Conservation (phyloP, 73 alveolate genomes). For the Blepharisma japonicum region DNA sequence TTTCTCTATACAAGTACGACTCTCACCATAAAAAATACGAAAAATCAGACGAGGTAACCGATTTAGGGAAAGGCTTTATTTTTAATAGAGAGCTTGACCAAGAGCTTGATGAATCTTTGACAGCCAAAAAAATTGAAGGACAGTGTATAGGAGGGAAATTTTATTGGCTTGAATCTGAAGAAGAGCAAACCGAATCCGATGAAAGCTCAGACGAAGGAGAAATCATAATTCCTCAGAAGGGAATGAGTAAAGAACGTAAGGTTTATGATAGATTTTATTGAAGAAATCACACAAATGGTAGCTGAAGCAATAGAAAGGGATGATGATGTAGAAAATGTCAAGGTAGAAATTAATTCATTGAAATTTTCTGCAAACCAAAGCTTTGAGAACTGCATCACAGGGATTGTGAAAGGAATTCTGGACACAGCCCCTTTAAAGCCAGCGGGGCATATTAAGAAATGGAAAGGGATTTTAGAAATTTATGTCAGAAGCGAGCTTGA, state of each 20-base stretch:
- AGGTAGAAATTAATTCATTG: slow-evolving; percentile 1
- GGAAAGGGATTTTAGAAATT: not conserved
- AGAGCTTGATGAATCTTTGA: not conserved
- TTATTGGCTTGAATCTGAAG: not conserved
- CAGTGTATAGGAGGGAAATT: not conserved
- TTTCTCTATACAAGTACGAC: slow-evolving; percentile 11
- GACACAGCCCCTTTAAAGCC: not conserved
- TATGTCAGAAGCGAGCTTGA: slow-evolving; percentile 2
- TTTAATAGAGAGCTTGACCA: not conserved
- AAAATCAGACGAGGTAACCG: not conserved
- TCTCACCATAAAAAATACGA: not conserved
- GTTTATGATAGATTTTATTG: slow-evolving; percentile 12
- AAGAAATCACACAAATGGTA: not conserved
- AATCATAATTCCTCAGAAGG: not conserved
- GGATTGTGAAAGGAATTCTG: not conserved
- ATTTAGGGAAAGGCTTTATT: slow-evolving; percentile 10
- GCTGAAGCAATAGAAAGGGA: slow-evolving; percentile 5
- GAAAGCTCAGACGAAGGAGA: not conserved
- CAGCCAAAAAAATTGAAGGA: not conserved
- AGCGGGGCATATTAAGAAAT: not conserved
- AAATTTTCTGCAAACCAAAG: slow-evolving; percentile 4
- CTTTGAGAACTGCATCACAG: slow-evolving; percentile 13
- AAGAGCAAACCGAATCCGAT: not conserved
- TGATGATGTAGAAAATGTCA: slow-evolving; percentile 1
- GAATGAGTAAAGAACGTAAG: slow-evolving; percentile 15